Percentiles rank a stretch among this genome's conserved stretches.
Evolutionary conservation across 257 asterid species (phyloP).

Genomic region (Solanum piurae): DNA sequence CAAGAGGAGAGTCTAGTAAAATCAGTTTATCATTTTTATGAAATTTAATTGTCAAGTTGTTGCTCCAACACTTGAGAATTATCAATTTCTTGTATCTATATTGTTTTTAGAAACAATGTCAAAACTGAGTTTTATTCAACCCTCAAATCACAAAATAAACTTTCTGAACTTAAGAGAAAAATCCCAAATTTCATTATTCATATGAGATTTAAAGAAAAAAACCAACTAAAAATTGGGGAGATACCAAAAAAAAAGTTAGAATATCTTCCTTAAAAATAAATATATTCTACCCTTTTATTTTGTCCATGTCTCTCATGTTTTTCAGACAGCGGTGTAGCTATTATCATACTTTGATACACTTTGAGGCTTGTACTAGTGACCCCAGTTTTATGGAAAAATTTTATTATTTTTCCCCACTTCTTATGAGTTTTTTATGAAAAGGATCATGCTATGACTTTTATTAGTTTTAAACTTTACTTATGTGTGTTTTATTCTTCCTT

Average conservation of each 20-base stretch:
- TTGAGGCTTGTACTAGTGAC: no score
- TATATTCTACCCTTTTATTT: not conserved
- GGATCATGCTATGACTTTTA: not conserved
- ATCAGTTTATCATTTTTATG: not conserved
- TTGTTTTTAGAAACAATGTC: not conserved
- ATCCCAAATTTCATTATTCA: not conserved
- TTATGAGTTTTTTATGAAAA: no score
- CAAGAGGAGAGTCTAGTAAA: not conserved
- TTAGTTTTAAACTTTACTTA: no score
- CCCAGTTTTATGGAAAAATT: not conserved
- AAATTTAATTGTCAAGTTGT: not conserved
- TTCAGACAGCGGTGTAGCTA: not conserved
- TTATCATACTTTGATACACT: not conserved
- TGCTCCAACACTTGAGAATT: not conserved
- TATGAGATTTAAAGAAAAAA: not conserved
- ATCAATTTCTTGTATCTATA: not conserved
- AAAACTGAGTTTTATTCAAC: not conserved
- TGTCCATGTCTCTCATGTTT: no score
- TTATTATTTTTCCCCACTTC: no score
- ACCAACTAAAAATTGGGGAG: no score
- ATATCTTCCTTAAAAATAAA: no score
- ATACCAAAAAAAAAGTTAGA: not conserved
- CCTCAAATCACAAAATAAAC: not conserved
- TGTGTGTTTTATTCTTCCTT: not conserved
- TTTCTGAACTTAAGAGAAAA: no score